Percentiles rank a stretch among this genome's conserved stretches.
These are phyloP conservation scores for Cyanidiococcus yangmingshanensis DNA, from an alignment of 23 red algal genomes.

Conservation along the genomic window DNA sequence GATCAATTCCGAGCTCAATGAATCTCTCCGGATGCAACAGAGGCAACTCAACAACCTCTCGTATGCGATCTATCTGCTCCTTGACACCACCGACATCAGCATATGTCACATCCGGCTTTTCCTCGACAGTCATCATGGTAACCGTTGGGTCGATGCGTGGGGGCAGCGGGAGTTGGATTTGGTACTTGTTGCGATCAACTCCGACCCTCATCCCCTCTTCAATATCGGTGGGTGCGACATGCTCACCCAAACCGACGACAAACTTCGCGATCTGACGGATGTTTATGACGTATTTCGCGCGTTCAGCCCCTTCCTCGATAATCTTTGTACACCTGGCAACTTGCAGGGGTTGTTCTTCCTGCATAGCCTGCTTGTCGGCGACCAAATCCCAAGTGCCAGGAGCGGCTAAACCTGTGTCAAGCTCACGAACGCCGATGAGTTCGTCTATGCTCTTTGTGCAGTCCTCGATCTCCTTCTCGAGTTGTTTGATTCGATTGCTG, in stretches of 20 bases:
- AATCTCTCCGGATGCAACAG: slow-evolving; percentile 96
- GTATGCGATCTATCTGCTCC: slow-evolving; percentile 89
- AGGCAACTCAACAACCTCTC: slow-evolving; percentile 96
- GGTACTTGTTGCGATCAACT: slow-evolving; percentile 98
- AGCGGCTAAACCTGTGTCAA: slow-evolving; percentile 86
- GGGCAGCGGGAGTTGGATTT: slow-evolving; percentile 98
- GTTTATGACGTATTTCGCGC: slow-evolving; percentile 95
- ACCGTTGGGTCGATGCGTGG: slow-evolving; percentile 96
- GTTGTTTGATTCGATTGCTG: slow-evolving; percentile 48
- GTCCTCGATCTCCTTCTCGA: slow-evolving; percentile 93
- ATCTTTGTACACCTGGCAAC: slow-evolving; percentile 99
- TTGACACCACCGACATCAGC: slow-evolving; percentile 90
- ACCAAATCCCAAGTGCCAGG: slow-evolving; percentile 92
- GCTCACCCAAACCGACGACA: slow-evolving; percentile 85
- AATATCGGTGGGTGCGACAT: slow-evolving; percentile 93
- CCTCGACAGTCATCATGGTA: slow-evolving; percentile 99
- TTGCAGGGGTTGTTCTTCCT: slow-evolving; percentile 95
- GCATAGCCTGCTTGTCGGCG: slow-evolving; percentile 84
- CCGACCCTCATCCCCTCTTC: slow-evolving; percentile 99
- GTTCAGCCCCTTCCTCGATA: slow-evolving; percentile 61
- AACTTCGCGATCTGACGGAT: slow-evolving; percentile 99
- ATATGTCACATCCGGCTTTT: slow-evolving; percentile 98
- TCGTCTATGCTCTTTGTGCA: slow-evolving; percentile 79
- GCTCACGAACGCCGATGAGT: slow-evolving; percentile 81
- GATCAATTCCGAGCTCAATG: slow-evolving; percentile 90